phyloP scores from a whole-genome alignment of 345 rosid species.

The Toxicodendron radicans region DNA sequence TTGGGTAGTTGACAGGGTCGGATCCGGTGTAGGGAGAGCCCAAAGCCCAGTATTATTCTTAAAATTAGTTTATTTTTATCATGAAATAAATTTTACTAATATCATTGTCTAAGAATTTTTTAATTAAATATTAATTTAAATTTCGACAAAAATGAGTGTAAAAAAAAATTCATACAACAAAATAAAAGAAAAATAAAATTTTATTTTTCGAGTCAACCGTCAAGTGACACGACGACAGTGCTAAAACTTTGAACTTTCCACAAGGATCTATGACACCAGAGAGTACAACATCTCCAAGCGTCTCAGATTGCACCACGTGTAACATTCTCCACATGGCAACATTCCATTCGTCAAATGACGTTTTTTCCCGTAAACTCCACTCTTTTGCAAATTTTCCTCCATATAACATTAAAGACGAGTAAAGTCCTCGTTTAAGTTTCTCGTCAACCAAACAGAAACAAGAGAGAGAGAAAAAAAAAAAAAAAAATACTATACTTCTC shows the following conservation, averaged over 20 bases:
- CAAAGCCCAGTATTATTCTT: too few relatives aligned
- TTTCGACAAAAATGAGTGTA: neutral
- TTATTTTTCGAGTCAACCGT: neutral
- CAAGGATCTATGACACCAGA: too few relatives aligned
- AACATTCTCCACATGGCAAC: neutral
- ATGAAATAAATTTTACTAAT: too few relatives aligned
- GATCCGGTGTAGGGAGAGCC: too few relatives aligned
- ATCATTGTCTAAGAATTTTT: too few relatives aligned
- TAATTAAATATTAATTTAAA: too few relatives aligned
- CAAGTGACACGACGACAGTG: neutral
- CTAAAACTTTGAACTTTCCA: neutral
- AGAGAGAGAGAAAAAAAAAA: neutral
- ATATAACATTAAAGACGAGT: neutral
- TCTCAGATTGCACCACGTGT: conserved; percentile 34
- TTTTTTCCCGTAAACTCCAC: neutral
- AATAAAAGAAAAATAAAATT: neutral
- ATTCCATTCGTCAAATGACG: neutral
- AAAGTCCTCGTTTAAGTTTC: neutral
- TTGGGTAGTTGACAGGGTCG: too few relatives aligned
- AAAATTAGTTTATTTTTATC: too few relatives aligned
- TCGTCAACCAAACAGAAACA: neutral
- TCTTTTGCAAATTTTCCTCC: neutral
- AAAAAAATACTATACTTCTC: neutral
- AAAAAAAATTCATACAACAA: neutral
- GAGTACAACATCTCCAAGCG: conserved; percentile 27